A percentile compares a stretch with the other conserved stretches of the same genome.
phyloP scores from a whole-genome alignment of 495 filamentous ascomycete species.

The Usnea hakonensis region DNA sequence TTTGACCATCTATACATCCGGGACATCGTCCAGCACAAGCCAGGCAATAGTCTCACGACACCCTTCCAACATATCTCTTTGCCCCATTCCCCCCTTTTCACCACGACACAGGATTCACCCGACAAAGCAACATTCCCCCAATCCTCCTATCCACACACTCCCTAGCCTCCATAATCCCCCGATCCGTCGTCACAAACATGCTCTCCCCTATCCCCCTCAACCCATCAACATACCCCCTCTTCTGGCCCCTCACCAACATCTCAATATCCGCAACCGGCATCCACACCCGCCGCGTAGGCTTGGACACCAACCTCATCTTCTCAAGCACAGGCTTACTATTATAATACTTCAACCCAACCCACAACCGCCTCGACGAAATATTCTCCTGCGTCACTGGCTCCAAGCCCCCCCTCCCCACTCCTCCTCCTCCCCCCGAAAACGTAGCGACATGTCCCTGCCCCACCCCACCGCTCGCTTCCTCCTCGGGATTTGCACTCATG shows the following conservation, averaged over 20 bases:
- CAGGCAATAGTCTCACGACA: neutral
- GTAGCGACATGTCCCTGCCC: constrained; percentile 23
- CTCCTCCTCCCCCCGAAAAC: constrained; percentile 29
- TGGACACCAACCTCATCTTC: constrained; percentile 61
- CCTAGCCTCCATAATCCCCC: constrained; percentile 74
- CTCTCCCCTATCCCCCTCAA: constrained; percentile 74
- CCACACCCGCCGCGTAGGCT: constrained; percentile 65
- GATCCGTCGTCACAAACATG: constrained; percentile 70
- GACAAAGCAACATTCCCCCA: constrained; percentile 76
- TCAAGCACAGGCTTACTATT: constrained; percentile 76
- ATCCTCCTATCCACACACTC: constrained; percentile 80
- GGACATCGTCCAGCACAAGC: neutral
- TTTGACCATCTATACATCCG: neutral
- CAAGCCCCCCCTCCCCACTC: constrained; percentile 31
- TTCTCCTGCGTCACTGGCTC: constrained; percentile 64
- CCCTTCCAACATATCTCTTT: constrained; percentile 11
- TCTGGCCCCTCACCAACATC: constrained; percentile 57
- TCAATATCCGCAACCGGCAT: constrained; percentile 54
- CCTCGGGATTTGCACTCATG: constrained; percentile 26
- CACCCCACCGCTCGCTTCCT: constrained; percentile 5
- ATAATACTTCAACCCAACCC: constrained; percentile 93
- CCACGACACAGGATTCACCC: constrained; percentile 40
- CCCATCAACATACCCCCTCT: constrained; percentile 57
- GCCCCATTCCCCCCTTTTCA: constrained; percentile 15
- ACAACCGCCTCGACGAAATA: constrained; percentile 67